Evolutionary conservation across 805 yeast species (phyloP).

Genomic region (Lipomyces yamadae): DNA sequence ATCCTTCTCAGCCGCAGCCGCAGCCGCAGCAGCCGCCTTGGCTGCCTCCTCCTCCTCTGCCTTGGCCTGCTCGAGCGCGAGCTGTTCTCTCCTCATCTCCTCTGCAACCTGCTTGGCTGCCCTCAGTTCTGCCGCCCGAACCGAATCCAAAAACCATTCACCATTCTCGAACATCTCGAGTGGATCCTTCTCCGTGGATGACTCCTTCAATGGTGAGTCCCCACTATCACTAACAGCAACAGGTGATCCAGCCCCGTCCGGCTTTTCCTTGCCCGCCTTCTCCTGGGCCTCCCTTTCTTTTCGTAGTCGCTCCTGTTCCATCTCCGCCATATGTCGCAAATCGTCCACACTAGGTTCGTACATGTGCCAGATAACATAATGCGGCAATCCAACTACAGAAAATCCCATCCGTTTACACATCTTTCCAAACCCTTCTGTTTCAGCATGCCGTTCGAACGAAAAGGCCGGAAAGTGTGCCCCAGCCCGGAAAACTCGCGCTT

Average conservation of each 20-base stretch:
- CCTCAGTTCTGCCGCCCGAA: conserved; percentile 24
- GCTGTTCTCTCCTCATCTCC: conserved; percentile 22
- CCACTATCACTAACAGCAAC: conserved; percentile 12
- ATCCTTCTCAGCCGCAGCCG: conserved; percentile 1
- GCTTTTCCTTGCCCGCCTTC: conserved; percentile 38
- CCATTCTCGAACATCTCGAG: conserved; percentile 27
- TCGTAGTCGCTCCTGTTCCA: conserved; percentile 47
- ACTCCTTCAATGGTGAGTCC: conserved; percentile 26
- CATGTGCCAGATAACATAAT: conserved; percentile 94
- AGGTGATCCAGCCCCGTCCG: conserved; percentile 2
- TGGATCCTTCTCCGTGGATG: conserved; percentile 17
- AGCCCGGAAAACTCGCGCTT: conserved; percentile 80
- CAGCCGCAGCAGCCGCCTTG: conserved; percentile 7
- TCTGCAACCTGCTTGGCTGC: conserved; percentile 30
- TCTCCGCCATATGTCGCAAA: conserved; percentile 60
- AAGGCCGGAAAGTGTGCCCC: conserved; percentile 98
- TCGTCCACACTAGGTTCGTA: conserved; percentile 96
- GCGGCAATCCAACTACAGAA: conserved; percentile 87
- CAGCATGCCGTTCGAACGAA: conserved; percentile 94
- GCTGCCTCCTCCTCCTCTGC: conserved; percentile 10
- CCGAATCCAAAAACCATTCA: conserved; percentile 27
- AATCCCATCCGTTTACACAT: conserved; percentile 85
- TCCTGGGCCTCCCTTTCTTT: conserved; percentile 46
- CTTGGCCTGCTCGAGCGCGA: conserved; percentile 16
- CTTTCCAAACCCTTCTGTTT: conserved; percentile 90